Conservation (phyloP, 306 rosid genomes). For the Lablab purpureus region DNA sequence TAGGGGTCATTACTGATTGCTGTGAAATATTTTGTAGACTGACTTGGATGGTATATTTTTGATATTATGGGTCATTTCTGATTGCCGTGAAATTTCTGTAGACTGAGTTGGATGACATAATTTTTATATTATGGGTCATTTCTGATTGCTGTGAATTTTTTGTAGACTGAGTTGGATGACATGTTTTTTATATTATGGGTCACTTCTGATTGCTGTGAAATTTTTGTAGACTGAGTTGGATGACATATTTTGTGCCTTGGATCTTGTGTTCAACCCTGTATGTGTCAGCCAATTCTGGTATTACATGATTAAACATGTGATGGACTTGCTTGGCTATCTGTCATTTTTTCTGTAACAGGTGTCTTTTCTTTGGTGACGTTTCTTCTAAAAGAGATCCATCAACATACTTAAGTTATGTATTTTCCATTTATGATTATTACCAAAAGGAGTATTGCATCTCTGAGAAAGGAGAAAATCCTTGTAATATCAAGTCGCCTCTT, state of each 20-base stretch:
- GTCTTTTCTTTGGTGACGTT: slow-evolving; percentile 88
- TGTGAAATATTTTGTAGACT: slow-evolving; percentile 17
- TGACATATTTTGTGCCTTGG: slow-evolving; percentile 27
- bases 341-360: slow-evolving; percentile 54
- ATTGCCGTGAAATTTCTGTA: too few relatives aligned
- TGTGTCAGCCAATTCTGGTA: slow-evolving; percentile 23
- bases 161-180: too few relatives aligned
- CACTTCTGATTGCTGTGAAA: too few relatives aligned
- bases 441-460: slow-evolving; percentile 52
- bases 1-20: neutral
- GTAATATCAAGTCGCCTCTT: slow-evolving; percentile 73
- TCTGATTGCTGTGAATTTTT: too few relatives aligned
- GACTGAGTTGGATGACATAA: too few relatives aligned
- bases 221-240: neutral
- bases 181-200: too few relatives aligned
- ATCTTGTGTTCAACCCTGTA: slow-evolving; percentile 13
- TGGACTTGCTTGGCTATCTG: slow-evolving; percentile 40
- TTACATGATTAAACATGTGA: slow-evolving; percentile 29
- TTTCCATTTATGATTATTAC: slow-evolving; percentile 67
- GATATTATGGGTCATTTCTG: too few relatives aligned
- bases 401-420: slow-evolving; percentile 59
- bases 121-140: too few relatives aligned
- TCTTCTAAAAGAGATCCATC: slow-evolving; percentile 81
- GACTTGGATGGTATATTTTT: too few relatives aligned
- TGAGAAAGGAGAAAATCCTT: slow-evolving; percentile 48